These are phyloP conservation scores for Oryza nivara DNA, from an alignment of 176 grass and related monocot species.

Conservation along the genomic window DNA sequence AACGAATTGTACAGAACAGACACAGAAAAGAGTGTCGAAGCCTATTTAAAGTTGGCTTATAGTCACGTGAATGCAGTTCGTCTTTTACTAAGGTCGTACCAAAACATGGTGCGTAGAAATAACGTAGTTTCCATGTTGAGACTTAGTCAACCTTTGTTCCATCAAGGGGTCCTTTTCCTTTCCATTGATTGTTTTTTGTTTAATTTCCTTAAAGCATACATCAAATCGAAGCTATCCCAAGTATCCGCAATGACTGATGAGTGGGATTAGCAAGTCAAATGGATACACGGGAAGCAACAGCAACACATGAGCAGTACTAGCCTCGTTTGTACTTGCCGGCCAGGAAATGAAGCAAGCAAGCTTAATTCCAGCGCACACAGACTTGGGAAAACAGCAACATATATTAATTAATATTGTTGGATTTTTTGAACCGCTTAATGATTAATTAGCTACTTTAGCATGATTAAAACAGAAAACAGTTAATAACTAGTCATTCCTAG, in stretches of 20 bases:
- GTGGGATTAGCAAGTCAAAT: background rate
- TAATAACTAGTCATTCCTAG: background rate
- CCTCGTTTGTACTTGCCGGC: background rate
- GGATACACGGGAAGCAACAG: constrained; percentile 32
- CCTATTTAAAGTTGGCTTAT: too few relatives aligned
- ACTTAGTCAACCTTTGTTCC: background rate
- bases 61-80: too few relatives aligned
- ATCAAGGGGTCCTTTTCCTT: background rate
- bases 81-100: too few relatives aligned
- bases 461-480: background rate
- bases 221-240: background rate
- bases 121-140: background rate
- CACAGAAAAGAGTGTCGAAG: too few relatives aligned
- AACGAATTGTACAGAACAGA: too few relatives aligned
- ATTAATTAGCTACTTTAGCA: background rate
- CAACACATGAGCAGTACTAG: constrained; percentile 25
- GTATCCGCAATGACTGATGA: background rate
- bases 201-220: background rate
- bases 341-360: background rate
- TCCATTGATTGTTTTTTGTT: constrained; percentile 14
- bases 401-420: background rate
- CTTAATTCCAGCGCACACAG: background rate
- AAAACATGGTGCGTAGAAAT: too few relatives aligned
- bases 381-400: background rate
- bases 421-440: background rate